Percentiles rank a stretch among this genome's conserved stretches.
phyloP scores from a whole-genome alignment of 257 asterid species.

The Solanum verrucosum region DNA sequence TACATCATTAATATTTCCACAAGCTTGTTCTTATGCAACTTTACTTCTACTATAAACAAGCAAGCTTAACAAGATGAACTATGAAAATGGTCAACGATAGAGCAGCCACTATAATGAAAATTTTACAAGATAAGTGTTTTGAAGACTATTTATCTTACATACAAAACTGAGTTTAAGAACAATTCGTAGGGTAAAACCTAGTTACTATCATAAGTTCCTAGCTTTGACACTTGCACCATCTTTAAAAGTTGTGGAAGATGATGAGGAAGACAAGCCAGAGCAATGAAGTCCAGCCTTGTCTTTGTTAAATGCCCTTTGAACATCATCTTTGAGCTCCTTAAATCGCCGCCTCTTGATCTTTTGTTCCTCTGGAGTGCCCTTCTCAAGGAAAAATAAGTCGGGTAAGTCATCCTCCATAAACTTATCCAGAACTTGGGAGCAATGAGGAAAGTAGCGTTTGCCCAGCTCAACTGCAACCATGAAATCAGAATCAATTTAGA shows the following conservation, averaged over 20 bases:
- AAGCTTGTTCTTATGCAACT: background rate
- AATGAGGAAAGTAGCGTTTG: slow-evolving; percentile 51
- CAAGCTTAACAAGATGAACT: background rate
- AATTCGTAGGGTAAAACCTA: background rate
- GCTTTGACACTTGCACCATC: slow-evolving; percentile 12
- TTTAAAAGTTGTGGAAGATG: slow-evolving; percentile 25
- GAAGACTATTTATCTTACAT: background rate
- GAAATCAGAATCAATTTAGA: background rate
- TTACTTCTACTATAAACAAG: background rate
- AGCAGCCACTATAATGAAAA: background rate
- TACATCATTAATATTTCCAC: background rate
- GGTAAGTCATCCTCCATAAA: slow-evolving; percentile 61
- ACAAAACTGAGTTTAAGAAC: background rate
- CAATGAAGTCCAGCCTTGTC: slow-evolving; percentile 54
- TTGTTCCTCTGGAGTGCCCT: slow-evolving; percentile 62
- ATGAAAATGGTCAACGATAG: background rate
- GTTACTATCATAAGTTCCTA: slow-evolving; percentile 14
- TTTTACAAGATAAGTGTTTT: background rate
- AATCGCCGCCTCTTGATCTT: slow-evolving; percentile 37
- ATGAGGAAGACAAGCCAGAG: slow-evolving; percentile 34
- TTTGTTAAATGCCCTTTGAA: slow-evolving; percentile 53
- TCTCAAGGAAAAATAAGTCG: slow-evolving; percentile 42
- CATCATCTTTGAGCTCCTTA: slow-evolving; percentile 55
- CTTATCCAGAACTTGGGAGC: slow-evolving; percentile 67
- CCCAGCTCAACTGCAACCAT: slow-evolving; percentile 61